Base-by-base conservation (phyloP, 305 asterid genomes). In the Rubia peregrina region DNA sequence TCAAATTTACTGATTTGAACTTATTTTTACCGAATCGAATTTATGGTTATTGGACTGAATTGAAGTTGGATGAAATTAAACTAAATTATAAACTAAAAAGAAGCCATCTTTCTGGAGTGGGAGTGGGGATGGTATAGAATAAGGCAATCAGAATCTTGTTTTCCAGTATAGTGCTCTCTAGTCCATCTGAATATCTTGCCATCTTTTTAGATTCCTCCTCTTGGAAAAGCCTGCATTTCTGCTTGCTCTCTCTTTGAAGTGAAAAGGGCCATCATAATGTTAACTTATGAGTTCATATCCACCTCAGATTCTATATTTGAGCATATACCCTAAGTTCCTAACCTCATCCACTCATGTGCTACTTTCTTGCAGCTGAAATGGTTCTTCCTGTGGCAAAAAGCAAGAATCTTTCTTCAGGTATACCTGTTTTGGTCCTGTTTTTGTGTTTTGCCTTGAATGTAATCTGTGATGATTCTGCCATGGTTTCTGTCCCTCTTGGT, bases 131-230 rank as follows among this genome's bases (percentile, higher is more conserved):
- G 17, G 55, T 5, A 51, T 53, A 30, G 76, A 61, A 65, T 41
- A 81, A 74, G 76, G 84, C 85, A 65, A 67, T 76, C 73, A 76
- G 85, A 87, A 87, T 85, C 88, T 85, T 77, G 85, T 82, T 81
- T 74, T 68, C 72, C 84, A 66, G 77, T 81, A 76, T 81, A 76
- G 79, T 72, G 49, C 80, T 75, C 41, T 5, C 65, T n/a, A 38
- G 51, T 17, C 44, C 16, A 40, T 42, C 51, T 81, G 85, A 83
- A 83, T 80, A 83, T 80, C 33, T 83, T 85, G 76, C 77, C 79
- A 76, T 80, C 79, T 73, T 77, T 78, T 56, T 11, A 51, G 57
- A 51, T 51, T 24, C 70, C 48, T 62, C 71, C 71, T 30, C 67
- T 74, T 75, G 65, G 81, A 73, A 59, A 71, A 30, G 76, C 66